Evolutionary conservation across 345 rosid genomes (phyloP).

Genomic region (Moricandia moricandioides): DNA sequence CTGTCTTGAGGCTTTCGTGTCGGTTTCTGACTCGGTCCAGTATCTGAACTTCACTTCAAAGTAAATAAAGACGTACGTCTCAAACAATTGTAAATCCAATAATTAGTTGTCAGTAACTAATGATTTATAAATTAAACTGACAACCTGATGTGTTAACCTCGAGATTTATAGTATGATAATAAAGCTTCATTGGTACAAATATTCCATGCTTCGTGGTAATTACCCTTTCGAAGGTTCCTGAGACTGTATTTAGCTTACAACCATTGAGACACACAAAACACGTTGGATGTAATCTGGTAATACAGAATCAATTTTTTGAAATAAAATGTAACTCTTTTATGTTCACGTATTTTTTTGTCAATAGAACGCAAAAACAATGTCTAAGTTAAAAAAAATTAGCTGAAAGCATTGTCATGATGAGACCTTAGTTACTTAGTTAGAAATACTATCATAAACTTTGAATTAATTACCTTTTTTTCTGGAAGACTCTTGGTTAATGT

Average conservation of each 20-base stretch:
- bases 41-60: slow-evolving; percentile 32
- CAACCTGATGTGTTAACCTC: not conserved
- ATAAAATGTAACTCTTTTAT: not conserved
- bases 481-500: too few species aligned
- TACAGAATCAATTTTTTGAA: too few species aligned
- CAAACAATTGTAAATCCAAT: slow-evolving; percentile 12
- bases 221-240: not conserved
- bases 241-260: not conserved
- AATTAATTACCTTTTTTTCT: too few species aligned
- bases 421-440: too few species aligned
- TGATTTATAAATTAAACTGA: not conserved
- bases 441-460: too few species aligned
- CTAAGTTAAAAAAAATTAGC: not conserved
- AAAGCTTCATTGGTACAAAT: not conserved
- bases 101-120: slow-evolving; percentile 6
- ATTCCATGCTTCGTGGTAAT: not conserved
- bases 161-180: not conserved
- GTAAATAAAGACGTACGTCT: slow-evolving; percentile 1
- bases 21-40: slow-evolving; percentile 24
- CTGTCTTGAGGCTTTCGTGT: slow-evolving; percentile 25
- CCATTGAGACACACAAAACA: not conserved
- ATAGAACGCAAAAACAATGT: not conserved
- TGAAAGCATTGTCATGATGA: not conserved
- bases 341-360: not conserved
- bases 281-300: not conserved